A percentile compares a stretch with the other conserved stretches of the same genome.
These are phyloP conservation scores for Cryptosporidium xiaoi DNA, from an alignment of 169 alveolate genomes.

Conservation along the genomic window DNA sequence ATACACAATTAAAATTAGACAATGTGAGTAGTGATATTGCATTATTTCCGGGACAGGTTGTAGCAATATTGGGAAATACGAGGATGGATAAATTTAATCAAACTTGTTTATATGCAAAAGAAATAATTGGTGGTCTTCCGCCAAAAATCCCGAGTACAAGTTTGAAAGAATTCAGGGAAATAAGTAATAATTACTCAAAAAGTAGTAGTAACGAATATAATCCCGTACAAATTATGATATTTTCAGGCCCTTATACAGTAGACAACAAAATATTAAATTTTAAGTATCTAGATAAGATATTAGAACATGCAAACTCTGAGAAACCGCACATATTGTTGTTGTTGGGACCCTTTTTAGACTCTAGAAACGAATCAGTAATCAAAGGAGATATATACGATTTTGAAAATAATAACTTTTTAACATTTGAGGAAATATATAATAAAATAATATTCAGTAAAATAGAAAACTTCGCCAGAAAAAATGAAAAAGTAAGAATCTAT, in stretches of 20 bases:
- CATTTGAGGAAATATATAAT: conserved; percentile 28
- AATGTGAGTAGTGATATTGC: conserved; percentile 14
- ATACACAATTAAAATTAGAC: conserved; percentile 15
- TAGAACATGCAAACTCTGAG: conserved; percentile 32
- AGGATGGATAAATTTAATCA: conserved; percentile 55
- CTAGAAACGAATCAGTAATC: conserved; percentile 51
- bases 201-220: conserved; percentile 7
- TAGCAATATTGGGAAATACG: conserved; percentile 55
- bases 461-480: conserved; percentile 23
- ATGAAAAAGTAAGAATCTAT: conserved; percentile 57
- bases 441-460: conserved; percentile 5
- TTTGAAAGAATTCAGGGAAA: conserved; percentile 9
- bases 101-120: conserved; percentile 47
- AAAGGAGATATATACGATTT: conserved; percentile 54
- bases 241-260: conserved; percentile 59
- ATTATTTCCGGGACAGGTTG: conserved; percentile 67
- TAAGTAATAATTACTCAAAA: conserved; percentile 8
- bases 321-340: conserved; percentile 53
- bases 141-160: conserved; percentile 9
- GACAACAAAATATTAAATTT: conserved; percentile 14
- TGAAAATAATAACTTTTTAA: conserved; percentile 26
- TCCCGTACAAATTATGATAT: conserved; percentile 64
- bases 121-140: conserved; percentile 68
- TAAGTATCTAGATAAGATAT: conserved; percentile 10
- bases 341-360: conserved; percentile 59